Evolutionary conservation across 768 basidiomycete genomes (phyloP).

Genomic region (Cubamyces sp.): DNA sequence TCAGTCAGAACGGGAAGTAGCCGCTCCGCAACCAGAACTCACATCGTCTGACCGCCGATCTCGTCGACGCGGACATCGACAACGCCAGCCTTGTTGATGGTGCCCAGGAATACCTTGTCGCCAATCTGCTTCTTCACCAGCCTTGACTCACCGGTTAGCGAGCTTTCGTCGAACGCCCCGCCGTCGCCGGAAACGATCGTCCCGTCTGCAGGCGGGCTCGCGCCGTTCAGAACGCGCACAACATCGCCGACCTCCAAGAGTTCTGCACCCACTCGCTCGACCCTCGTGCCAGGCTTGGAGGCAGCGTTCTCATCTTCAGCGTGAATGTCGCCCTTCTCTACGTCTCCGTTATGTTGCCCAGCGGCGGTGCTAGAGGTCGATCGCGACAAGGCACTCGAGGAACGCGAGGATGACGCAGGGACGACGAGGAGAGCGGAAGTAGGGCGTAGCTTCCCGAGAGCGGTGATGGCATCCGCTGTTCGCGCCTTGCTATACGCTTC

Average conservation of each 20-base stretch:
- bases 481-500: conserved; percentile 70
- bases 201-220: conserved; percentile 79
- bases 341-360: conserved; percentile 28
- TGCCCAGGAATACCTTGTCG: conserved; percentile 76
- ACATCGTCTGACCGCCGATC: conserved; percentile 74
- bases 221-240: conserved; percentile 72
- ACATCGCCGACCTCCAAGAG: conserved; percentile 79
- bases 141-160: conserved; percentile 79
- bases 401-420: conserved; percentile 1
- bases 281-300: conserved; percentile 30
- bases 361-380: neutral
- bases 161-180: conserved; percentile 78
- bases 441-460: conserved; percentile 66
- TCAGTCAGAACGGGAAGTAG: neutral
- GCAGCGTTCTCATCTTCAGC: conserved; percentile 19
- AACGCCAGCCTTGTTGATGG: conserved; percentile 65
- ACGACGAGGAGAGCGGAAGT: conserved; percentile 57
- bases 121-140: conserved; percentile 61
- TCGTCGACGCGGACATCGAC: conserved; percentile 66
- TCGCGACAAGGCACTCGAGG: neutral
- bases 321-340: conserved; percentile 42
- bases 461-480: conserved; percentile 75
- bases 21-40: conserved; percentile 21
- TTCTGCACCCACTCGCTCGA: conserved; percentile 53
- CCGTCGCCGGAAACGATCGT: conserved; percentile 52